These are phyloP conservation scores for Fusarium brevicatenulatum DNA, from an alignment of 2,329 filamentous ascomycete species.

Conservation along the genomic window DNA sequence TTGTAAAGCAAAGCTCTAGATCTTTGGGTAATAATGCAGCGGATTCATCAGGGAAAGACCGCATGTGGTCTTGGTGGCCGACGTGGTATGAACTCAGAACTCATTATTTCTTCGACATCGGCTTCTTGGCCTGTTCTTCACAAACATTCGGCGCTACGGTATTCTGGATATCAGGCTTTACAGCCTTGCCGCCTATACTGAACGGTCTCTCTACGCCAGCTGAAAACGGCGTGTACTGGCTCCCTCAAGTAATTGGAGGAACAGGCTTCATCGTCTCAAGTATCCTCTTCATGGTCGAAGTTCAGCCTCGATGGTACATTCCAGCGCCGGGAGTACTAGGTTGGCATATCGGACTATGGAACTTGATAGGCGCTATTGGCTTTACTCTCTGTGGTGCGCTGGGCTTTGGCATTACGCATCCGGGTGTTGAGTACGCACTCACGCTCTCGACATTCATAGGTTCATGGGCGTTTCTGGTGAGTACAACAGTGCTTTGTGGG, in stretches of 20 bases:
- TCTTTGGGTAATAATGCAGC: not conserved
- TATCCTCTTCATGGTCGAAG: conserved; percentile 72
- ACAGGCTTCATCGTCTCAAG: conserved; percentile 68
- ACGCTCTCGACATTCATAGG: conserved; percentile 61
- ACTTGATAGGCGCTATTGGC: conserved; percentile 69
- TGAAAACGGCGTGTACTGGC: conserved; percentile 66
- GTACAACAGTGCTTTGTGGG: not conserved
- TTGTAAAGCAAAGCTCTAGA: conserved; percentile 22
- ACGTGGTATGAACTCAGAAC: conserved; percentile 64
- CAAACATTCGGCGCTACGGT: conserved; percentile 70
- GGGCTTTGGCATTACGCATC: conserved; percentile 57
- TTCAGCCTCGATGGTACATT: conserved; percentile 70
- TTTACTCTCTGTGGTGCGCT: conserved; percentile 71
- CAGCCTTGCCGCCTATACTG: conserved; percentile 60
- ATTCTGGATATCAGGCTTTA: conserved; percentile 73
- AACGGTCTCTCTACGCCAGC: conserved; percentile 56
- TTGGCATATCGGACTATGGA: conserved; percentile 76
- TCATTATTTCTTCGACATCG: conserved; percentile 60
- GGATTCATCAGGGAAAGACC: not conserved
- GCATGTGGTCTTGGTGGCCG: conserved; percentile 69
- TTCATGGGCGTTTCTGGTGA: conserved; percentile 58
- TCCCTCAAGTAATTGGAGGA: conserved; percentile 70
- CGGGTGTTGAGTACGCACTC: conserved; percentile 53
- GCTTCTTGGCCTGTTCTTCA: conserved; percentile 68
- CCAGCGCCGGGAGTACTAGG: conserved; percentile 67